Percentiles rank a stretch among this genome's conserved stretches.
Evolutionary conservation across 192 early-diverging fungal species (phyloP).

Genomic region (Dispira simplex): DNA sequence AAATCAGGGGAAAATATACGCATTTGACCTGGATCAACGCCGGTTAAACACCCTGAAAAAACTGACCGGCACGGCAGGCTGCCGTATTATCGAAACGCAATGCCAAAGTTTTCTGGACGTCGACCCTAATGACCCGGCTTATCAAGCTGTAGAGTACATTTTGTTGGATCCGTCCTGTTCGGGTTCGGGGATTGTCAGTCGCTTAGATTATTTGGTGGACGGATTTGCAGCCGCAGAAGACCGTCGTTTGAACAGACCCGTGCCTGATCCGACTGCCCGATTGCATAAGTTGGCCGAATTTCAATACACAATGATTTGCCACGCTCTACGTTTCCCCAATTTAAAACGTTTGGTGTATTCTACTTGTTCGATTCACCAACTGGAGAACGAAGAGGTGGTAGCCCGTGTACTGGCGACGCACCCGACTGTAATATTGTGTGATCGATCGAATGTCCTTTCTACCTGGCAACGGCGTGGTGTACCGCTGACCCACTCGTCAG

Average conservation of each 20-base stretch:
- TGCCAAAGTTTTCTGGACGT: constrained; percentile 59
- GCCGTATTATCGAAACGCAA: constrained; percentile 37
- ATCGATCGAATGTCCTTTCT: constrained; percentile 45
- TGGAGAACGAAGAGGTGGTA: constrained; percentile 96
- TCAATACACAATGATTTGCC: constrained; percentile 60
- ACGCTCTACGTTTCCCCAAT: constrained; percentile 74
- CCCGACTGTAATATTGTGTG: constrained; percentile 34
- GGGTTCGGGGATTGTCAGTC: constrained; percentile 84
- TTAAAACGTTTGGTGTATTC: constrained; percentile 86
- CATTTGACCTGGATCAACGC: constrained; percentile 73
- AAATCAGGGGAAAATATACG: constrained; percentile 74
- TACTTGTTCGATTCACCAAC: constrained; percentile 83
- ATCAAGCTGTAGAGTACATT: constrained; percentile 67
- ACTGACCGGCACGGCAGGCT: constrained; percentile 63
- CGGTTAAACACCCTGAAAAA: constrained; percentile 57
- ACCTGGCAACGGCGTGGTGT: constrained; percentile 71
- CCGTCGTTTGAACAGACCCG: constrained; percentile 14
- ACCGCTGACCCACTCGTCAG: constrained; percentile 17
- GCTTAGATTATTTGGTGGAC: constrained; percentile 76
- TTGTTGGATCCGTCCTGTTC: constrained; percentile 93
- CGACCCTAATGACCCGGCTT: constrained; percentile 45
- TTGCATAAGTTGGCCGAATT: constrained; percentile 70
- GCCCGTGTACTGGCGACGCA: constrained; percentile 38
- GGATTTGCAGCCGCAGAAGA: constrained; percentile 23
- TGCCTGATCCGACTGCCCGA: constrained; percentile 33